Evolutionary conservation across 345 rosid species (phyloP).

Genomic region (Dipteronia dyeriana): DNA sequence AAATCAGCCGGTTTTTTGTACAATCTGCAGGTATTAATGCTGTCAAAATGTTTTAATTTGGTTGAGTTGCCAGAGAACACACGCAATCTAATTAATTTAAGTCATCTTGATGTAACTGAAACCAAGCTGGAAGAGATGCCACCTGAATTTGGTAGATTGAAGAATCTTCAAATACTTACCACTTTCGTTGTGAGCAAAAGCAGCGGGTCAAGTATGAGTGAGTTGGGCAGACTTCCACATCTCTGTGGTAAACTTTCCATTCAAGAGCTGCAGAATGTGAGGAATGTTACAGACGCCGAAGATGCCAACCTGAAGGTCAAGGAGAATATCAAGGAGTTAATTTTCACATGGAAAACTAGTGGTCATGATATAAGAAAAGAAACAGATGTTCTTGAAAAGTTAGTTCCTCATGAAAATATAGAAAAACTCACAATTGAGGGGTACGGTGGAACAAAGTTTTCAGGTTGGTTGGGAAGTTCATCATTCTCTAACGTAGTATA

Average conservation of each 20-base stretch:
- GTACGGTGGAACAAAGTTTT: slow-evolving; percentile 37
- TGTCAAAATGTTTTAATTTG: slow-evolving; percentile 29
- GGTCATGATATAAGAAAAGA: slow-evolving; percentile 22
- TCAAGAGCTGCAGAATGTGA: slow-evolving; percentile 35
- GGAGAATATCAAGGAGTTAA: slow-evolving; percentile 32
- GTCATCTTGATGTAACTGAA: slow-evolving; percentile 37
- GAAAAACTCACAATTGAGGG: slow-evolving; percentile 30
- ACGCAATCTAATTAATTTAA: slow-evolving; percentile 35
- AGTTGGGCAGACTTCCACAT: slow-evolving; percentile 31
- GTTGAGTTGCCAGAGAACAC: slow-evolving; percentile 38
- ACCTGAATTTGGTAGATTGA: slow-evolving; percentile 33
- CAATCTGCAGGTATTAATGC: slow-evolving; percentile 38
- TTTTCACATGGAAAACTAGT: slow-evolving; percentile 31
- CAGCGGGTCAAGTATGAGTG: slow-evolving; percentile 28
- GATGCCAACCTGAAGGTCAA: slow-evolving; percentile 32
- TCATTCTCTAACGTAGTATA: slow-evolving; percentile 28
- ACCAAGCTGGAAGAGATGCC: slow-evolving; percentile 43
- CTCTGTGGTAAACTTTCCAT: slow-evolving; percentile 35
- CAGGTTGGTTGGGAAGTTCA: slow-evolving; percentile 37
- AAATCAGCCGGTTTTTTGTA: slow-evolving; percentile 31
- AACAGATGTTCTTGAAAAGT: slow-evolving; percentile 31
- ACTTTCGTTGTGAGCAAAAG: slow-evolving; percentile 30
- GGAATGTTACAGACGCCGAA: slow-evolving; percentile 33
- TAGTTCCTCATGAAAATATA: slow-evolving; percentile 35
- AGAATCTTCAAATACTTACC: slow-evolving; percentile 34